Evolutionary conservation across 805 yeast species (phyloP), one percentile per base, ranked within the genome.

Genomic region (Wickerhamiella azyma): DNA sequence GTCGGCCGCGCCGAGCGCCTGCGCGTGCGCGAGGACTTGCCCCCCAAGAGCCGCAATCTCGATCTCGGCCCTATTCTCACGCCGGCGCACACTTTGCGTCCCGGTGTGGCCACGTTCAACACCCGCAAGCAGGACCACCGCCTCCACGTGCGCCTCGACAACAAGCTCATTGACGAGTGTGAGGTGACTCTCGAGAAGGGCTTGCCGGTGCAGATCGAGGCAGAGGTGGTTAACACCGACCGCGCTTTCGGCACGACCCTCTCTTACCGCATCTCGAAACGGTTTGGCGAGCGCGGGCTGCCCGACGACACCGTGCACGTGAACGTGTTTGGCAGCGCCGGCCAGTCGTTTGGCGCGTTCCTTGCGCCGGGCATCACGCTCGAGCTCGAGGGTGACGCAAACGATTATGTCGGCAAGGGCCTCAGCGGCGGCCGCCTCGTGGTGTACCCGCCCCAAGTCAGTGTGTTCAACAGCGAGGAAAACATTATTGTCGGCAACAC

Each of bases 261-360:
- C 56, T 85, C 96, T 2, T 92, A 89, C 71, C 76, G 96, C 59
- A 81, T 89, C 41, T 86, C 96, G 33, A 89, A 89, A 70, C 77
- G 73, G 52, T 89, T 85, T 62, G 98, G 98, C 53, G 96, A 88
- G 59, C 70, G 76, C 52, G 94, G 96, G 30, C 71, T 89, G 59
- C 98, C 98, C 17, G 89, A 85, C 58, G 96, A 92, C 65, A 92
- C 97, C 14, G 81, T 89, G 53, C 96, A 88, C 56, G 96, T 88
- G 37, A 82, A 88, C 61, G 76, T 84, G 48, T 73, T 71, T 59
- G 98, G 98, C 53, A 81, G 88, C 48, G 98, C 98, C 26, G 98
- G 98, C 59, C 98, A 89, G 69, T 86, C 96, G 2, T 89, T 92
- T 61, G 98, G 98, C 69, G 98, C 97, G 2, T 89, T 85, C 72